These are phyloP conservation scores for Ascochyta rabiei DNA, from an alignment of 2,329 filamentous ascomycete species.

Conservation along the genomic window DNA sequence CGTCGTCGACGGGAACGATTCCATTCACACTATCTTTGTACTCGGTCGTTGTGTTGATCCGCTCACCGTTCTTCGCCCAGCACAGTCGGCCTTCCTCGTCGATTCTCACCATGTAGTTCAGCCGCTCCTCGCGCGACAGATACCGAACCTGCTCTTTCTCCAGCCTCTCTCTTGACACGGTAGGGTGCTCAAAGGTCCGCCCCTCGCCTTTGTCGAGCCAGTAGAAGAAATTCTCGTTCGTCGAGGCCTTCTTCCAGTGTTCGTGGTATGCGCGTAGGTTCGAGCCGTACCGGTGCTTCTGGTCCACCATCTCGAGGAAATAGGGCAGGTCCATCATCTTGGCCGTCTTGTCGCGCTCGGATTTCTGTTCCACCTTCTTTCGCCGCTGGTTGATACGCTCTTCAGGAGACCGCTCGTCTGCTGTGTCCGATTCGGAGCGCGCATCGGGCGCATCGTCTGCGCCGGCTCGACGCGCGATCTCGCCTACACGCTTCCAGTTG, in stretches of 20 bases:
- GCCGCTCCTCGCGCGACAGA: conserved; percentile 78
- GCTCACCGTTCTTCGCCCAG: conserved; percentile 82
- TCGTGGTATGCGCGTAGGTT: conserved; percentile 83
- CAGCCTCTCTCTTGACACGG: conserved; percentile 74
- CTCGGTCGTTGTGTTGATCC: conserved; percentile 75
- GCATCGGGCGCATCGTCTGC: conserved; percentile 65
- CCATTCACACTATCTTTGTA: conserved; percentile 81
- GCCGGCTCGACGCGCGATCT: conserved; percentile 74
- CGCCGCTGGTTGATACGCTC: conserved; percentile 41
- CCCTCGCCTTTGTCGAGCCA: conserved; percentile 89
- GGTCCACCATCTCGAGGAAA: conserved; percentile 83
- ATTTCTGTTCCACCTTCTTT: conserved; percentile 57
- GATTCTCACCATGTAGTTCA: conserved; percentile 79
- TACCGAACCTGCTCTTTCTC: conserved; percentile 84
- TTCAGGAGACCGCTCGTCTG: conserved; percentile 42
- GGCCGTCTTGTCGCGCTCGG: conserved; percentile 67
- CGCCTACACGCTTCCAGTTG: conserved; percentile 77
- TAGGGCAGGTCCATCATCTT: conserved; percentile 86
- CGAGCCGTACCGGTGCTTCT: conserved; percentile 85
- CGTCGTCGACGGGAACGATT: conserved; percentile 53
- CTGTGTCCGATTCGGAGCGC: conserved; percentile 53
- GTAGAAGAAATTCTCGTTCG: conserved; percentile 89
- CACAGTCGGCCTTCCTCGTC: conserved; percentile 76
- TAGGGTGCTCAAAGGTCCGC: conserved; percentile 68
- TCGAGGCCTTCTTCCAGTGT: conserved; percentile 78